Evolutionary conservation across 495 filamentous ascomycete genomes (phyloP).

Genomic region (Hyaloscypha finlandica): DNA sequence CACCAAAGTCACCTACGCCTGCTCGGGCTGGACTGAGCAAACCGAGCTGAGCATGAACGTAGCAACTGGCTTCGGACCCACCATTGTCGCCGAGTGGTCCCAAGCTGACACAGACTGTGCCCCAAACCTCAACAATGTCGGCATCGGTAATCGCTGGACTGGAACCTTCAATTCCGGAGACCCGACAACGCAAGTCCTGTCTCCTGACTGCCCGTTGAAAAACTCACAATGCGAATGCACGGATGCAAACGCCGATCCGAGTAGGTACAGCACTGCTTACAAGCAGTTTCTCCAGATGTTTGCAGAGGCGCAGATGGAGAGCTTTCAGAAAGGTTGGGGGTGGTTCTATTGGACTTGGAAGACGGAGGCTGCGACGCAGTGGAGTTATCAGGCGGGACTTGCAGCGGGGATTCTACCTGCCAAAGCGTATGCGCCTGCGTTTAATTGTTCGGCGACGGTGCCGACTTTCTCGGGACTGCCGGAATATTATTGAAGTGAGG

Average conservation of each 20-base stretch:
- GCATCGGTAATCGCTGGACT: conserved; percentile 85
- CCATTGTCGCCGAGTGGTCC: conserved; percentile 96
- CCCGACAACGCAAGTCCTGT: conserved; percentile 52
- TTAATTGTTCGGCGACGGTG: conserved; percentile 69
- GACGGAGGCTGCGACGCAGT: conserved; percentile 79
- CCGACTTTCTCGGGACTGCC: conserved; percentile 69
- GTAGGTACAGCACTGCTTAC: conserved; percentile 69
- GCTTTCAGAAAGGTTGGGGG: conserved; percentile 87
- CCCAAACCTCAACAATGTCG: conserved; percentile 84
- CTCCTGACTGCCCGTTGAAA: conserved; percentile 70
- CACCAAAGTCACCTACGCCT: conserved; percentile 80
- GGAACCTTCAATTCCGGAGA: conserved; percentile 68
- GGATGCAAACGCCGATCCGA: conserved; percentile 71
- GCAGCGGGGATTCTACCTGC: conserved; percentile 79
- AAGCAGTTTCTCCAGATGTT: conserved; percentile 86
- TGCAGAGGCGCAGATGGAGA: conserved; percentile 92
- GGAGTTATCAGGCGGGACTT: conserved; percentile 89
- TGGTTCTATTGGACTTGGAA: conserved; percentile 99
- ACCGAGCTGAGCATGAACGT: conserved; percentile 67
- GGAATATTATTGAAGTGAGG: conserved; percentile 63
- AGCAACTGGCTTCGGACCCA: conserved; percentile 86
- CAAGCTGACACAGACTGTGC: conserved; percentile 98
- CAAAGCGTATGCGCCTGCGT: conserved; percentile 74
- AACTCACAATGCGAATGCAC: conserved; percentile 66
- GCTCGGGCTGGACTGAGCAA: conserved; percentile 82